phyloP scores from a whole-genome alignment of 768 basidiomycete genomes.

The Obba rivulosa region DNA sequence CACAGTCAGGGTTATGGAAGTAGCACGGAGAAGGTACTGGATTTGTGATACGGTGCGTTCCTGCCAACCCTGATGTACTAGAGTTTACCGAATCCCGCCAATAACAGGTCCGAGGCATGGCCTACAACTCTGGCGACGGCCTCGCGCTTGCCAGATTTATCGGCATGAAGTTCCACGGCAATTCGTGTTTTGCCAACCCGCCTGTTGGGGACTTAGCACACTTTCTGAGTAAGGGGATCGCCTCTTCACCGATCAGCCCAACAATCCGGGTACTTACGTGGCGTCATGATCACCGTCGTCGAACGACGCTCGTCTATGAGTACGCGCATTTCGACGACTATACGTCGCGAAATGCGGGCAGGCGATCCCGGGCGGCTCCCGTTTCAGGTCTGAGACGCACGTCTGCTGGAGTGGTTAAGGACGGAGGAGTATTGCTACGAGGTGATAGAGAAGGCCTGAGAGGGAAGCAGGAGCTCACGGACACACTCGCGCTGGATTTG shows the following conservation, averaged over 20 bases:
- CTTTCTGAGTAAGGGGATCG: constrained; percentile 47
- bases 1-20: constrained; percentile 43
- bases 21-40: constrained; percentile 59
- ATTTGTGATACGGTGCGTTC: constrained; percentile 43
- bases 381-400: constrained; percentile 62
- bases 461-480: constrained; percentile 44
- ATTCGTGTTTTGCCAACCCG: too few species aligned
- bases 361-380: constrained; percentile 53
- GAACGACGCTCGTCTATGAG: constrained; percentile 64
- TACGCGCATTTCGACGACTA: constrained; percentile 69
- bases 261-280: constrained; percentile 71
- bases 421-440: constrained; percentile 63
- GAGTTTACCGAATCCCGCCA: too few species aligned
- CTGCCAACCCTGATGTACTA: neutral
- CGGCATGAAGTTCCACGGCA: constrained; percentile 52
- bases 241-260: constrained; percentile 60
- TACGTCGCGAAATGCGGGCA: constrained; percentile 64
- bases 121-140: constrained; percentile 67
- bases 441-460: constrained; percentile 51
- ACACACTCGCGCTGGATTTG: constrained; percentile 34
- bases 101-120: constrained; percentile 59
- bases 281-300: constrained; percentile 57
- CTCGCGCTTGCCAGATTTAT: constrained; percentile 44
- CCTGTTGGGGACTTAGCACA: constrained; percentile 57
- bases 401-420: constrained; percentile 38